Percentiles rank a stretch among this genome's conserved stretches.
These are phyloP conservation scores for Diospyros kaki DNA, from an alignment of 148 eudicot genomes.

Conservation along the genomic window DNA sequence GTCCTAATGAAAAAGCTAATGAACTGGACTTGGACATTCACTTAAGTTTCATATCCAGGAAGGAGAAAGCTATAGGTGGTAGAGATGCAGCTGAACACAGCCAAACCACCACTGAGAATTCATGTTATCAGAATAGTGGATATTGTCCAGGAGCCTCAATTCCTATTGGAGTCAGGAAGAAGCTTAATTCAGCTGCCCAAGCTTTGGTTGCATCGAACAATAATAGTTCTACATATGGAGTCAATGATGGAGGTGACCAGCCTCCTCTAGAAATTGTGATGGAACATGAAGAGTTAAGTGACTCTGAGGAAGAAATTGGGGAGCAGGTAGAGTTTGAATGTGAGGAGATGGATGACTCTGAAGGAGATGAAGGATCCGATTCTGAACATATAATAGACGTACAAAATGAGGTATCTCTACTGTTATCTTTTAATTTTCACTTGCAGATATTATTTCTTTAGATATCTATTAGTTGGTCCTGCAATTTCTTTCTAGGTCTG, in stretches of 20 bases:
- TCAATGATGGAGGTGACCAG: conserved; percentile 30
- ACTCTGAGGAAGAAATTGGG: conserved; percentile 87
- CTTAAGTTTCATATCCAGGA: conserved; percentile 45
- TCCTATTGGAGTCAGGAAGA: conserved; percentile 17
- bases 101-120: conserved; percentile 1
- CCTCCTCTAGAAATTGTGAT: conserved; percentile 76
- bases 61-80: conserved; percentile 29
- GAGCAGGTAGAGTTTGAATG: conserved; percentile 91
- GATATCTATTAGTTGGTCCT: conserved; percentile 12
- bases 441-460: not conserved
- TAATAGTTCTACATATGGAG: conserved; percentile 19
- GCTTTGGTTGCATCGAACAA: conserved; percentile 20
- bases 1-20: conserved; percentile 34
- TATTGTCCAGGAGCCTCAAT: conserved; percentile 23
- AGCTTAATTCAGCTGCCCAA: conserved; percentile 25
- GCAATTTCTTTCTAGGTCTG: not conserved
- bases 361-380: conserved; percentile 64
- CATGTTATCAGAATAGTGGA: conserved; percentile 8
- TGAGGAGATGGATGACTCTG: conserved; percentile 95
- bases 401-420: conserved; percentile 47
- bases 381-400: conserved; percentile 33
- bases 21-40: conserved; percentile 78
- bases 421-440: not conserved
- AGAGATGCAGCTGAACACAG: conserved; percentile 21
- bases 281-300: conserved; percentile 98